Evolutionary conservation across 306 rosid species (phyloP).

Genomic region (Acacia acuminata): DNA sequence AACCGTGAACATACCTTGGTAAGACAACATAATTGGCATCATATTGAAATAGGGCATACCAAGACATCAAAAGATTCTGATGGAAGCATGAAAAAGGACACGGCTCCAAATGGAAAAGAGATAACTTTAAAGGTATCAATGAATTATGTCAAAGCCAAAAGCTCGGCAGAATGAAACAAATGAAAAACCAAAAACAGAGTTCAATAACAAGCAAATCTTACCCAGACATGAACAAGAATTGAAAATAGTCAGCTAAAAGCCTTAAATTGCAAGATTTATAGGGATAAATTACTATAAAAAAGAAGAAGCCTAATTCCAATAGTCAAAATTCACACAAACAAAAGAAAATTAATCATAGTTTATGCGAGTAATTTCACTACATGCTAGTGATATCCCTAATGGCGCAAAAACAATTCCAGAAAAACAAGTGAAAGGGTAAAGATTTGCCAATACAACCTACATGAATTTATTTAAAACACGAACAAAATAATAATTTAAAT

Average conservation of each 20-base stretch:
- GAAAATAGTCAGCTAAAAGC: background rate
- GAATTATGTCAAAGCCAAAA: background rate
- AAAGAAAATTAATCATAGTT: background rate
- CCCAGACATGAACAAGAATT: background rate
- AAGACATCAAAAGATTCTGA: background rate
- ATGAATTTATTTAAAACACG: background rate
- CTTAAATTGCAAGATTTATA: background rate
- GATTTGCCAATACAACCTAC: background rate
- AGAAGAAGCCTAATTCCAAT: background rate
- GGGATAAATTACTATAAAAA: background rate
- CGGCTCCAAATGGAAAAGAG: background rate
- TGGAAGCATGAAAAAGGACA: background rate
- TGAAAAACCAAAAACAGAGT: background rate
- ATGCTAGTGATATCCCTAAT: background rate
- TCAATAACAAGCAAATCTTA: background rate
- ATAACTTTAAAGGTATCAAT: background rate
- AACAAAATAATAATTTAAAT: background rate
- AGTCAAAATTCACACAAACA: background rate
- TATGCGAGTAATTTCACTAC: too few species aligned
- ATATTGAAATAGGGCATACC: background rate
- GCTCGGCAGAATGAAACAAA: background rate
- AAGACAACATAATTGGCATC: background rate
- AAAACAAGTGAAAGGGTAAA: background rate
- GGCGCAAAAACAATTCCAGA: background rate
- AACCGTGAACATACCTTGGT: background rate